phyloP scores from a whole-genome alignment of 2,329 filamentous ascomycete species.

The Uncinocarpus reesii region DNA sequence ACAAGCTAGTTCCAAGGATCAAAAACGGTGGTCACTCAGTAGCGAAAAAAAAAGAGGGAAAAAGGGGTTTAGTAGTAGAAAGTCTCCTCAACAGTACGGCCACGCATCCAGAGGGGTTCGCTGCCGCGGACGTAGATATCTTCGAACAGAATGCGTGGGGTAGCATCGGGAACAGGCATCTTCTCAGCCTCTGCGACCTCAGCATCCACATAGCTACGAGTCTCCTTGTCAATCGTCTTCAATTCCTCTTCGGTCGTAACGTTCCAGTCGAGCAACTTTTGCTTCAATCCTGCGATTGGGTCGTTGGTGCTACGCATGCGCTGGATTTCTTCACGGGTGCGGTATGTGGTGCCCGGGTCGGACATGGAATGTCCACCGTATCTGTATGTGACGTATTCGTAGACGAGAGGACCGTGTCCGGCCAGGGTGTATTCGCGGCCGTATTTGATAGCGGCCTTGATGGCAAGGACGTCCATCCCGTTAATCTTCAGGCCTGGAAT shows the following conservation, averaged over 20 bases:
- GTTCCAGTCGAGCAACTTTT: slow-evolving; percentile 94
- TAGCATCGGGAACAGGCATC: slow-evolving; percentile 71
- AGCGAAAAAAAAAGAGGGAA: not conserved
- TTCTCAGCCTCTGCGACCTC: slow-evolving; percentile 86
- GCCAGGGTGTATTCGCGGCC: slow-evolving; percentile 75
- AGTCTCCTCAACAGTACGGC: slow-evolving; percentile 83
- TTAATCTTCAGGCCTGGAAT: slow-evolving; percentile 99
- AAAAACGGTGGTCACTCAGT: not conserved
- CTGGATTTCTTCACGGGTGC: slow-evolving; percentile 98
- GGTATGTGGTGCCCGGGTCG: slow-evolving; percentile 97
- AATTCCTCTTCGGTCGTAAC: slow-evolving; percentile 88
- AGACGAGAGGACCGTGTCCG: slow-evolving; percentile 85
- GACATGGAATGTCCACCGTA: slow-evolving; percentile 99
- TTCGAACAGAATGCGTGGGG: slow-evolving; percentile 77
- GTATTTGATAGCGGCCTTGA: slow-evolving; percentile 92
- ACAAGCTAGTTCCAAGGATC: slow-evolving; percentile 1
- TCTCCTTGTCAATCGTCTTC: slow-evolving; percentile 91
- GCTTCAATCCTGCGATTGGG: slow-evolving; percentile 94
- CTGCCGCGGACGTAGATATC: slow-evolving; percentile 87
- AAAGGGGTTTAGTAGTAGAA: slow-evolving; percentile 55
- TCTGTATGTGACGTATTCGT: slow-evolving; percentile 98
- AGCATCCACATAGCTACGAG: slow-evolving; percentile 70
- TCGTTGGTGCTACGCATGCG: slow-evolving; percentile 99
- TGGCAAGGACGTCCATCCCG: slow-evolving; percentile 96
- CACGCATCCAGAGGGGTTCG: slow-evolving; percentile 80